Evolutionary conservation across 2,329 filamentous ascomycete genomes (phyloP).

Genomic region (Rutstroemia sp.): DNA sequence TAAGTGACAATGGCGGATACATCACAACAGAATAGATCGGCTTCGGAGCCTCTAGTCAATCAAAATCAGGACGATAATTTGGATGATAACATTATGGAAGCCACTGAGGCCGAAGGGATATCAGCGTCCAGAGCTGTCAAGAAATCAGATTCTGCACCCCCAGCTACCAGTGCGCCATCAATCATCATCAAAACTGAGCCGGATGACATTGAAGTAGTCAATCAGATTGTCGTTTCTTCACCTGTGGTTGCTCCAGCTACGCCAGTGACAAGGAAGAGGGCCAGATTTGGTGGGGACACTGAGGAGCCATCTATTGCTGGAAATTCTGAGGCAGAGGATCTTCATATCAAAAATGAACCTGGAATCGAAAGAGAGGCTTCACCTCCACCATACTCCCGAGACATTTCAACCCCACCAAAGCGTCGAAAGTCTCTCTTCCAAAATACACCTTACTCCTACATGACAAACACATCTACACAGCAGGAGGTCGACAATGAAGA

Average conservation of each 20-base stretch:
- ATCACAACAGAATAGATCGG: no score
- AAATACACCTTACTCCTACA: not conserved
- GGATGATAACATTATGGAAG: no score
- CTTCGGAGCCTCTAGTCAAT: no score
- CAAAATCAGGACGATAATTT: no score
- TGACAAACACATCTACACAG: no score
- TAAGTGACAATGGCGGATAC: no score
- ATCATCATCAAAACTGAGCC: not conserved
- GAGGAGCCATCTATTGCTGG: not conserved
- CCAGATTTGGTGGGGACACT: no score
- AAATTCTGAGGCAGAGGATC: not conserved
- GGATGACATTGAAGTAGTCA: not conserved
- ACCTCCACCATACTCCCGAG: not conserved
- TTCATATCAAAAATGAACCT: not conserved
- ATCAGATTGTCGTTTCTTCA: not conserved
- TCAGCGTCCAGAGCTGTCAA: no score
- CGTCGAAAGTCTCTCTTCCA: not conserved
- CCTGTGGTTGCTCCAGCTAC: not conserved
- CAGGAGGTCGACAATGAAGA: not conserved
- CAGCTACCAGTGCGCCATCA: no score
- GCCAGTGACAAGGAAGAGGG: not conserved
- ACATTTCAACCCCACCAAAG: not conserved
- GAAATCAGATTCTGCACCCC: no score
- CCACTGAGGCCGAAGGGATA: no score
- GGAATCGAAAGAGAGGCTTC: not conserved